Percentiles rank a stretch among this genome's conserved stretches.
Conservation (phyloP, 2,329 filamentous ascomycete species). For the Claviceps capensis region DNA sequence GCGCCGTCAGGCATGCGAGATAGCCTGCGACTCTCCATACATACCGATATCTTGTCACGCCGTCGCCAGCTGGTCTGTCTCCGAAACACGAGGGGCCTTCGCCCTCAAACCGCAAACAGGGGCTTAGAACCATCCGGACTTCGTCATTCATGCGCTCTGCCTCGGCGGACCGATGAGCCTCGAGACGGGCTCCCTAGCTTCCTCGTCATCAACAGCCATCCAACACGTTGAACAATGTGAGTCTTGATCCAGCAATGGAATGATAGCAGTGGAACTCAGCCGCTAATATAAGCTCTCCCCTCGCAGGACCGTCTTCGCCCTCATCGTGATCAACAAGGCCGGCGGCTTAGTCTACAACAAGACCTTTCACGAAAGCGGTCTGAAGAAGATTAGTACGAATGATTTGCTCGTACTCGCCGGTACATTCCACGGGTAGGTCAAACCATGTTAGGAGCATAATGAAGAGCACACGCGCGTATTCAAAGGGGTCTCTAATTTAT, state of each 20-base stretch:
- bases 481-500: too few species aligned
- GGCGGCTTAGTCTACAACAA: conserved; percentile 94
- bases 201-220: not conserved
- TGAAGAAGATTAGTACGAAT: conserved; percentile 84
- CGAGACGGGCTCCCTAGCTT: not conserved
- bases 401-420: conserved; percentile 94
- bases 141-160: conserved; percentile 3
- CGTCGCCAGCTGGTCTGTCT: too few species aligned
- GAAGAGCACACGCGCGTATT: not conserved
- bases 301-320: conserved; percentile 76
- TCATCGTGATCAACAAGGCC: conserved; percentile 98
- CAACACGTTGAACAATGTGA: not conserved
- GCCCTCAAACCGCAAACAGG: too few species aligned
- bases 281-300: not conserved
- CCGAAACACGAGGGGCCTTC: not conserved
- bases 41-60: not conserved
- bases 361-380: conserved; percentile 71
- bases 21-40: not conserved
- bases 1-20: not conserved
- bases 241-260: not conserved
- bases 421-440: conserved; percentile 77
- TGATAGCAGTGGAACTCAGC: too few species aligned
- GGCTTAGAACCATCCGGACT: too few species aligned
- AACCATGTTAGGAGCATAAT: not conserved
- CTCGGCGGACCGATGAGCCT: conserved; percentile 8